Percentiles rank a stretch among this genome's conserved stretches.
Evolutionary conservation across 1,284 basidiomycete species (phyloP).

Genomic region (Marasmius sp.): DNA sequence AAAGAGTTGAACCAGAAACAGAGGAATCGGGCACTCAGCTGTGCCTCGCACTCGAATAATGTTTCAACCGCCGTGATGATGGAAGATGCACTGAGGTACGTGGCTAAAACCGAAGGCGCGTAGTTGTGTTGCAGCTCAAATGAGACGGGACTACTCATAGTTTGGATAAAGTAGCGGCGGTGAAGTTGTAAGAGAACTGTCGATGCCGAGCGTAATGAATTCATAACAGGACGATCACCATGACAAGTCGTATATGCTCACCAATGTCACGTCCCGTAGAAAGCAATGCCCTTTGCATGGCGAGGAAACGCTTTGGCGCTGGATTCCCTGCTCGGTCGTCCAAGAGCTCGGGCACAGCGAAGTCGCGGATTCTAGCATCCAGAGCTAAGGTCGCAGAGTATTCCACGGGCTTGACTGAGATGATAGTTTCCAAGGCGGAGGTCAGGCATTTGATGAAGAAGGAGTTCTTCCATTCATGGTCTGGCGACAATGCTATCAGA

Average conservation of each 20-base stretch:
- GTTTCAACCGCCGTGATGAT: constrained; percentile 62
- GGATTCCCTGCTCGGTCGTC: constrained; percentile 41
- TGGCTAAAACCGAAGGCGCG: constrained; percentile 72
- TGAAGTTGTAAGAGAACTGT: constrained; percentile 72
- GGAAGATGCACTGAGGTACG: constrained; percentile 63
- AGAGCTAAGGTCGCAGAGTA: constrained; percentile 59
- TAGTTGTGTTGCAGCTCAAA: constrained; percentile 67
- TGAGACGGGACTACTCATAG: constrained; percentile 56
- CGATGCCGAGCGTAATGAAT: background rate
- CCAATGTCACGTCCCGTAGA: constrained; percentile 69
- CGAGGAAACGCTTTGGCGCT: constrained; percentile 45
- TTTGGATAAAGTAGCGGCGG: constrained; percentile 71
- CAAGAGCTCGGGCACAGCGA: constrained; percentile 56
- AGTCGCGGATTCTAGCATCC: constrained; percentile 61
- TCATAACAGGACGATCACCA: constrained; percentile 7
- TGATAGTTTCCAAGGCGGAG: constrained; percentile 65
- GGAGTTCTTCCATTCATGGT: constrained; percentile 73
- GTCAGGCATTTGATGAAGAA: constrained; percentile 67
- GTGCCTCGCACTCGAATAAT: constrained; percentile 59
- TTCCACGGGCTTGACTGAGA: constrained; percentile 55
- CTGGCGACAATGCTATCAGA: constrained; percentile 29
- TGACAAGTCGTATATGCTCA: constrained; percentile 28
- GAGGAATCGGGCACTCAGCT: constrained; percentile 67
- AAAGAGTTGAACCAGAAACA: constrained; percentile 80
- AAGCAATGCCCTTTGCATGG: constrained; percentile 69